Conservation (phyloP, 495 filamentous ascomycete genomes). For the Darksidea phi region DNA sequence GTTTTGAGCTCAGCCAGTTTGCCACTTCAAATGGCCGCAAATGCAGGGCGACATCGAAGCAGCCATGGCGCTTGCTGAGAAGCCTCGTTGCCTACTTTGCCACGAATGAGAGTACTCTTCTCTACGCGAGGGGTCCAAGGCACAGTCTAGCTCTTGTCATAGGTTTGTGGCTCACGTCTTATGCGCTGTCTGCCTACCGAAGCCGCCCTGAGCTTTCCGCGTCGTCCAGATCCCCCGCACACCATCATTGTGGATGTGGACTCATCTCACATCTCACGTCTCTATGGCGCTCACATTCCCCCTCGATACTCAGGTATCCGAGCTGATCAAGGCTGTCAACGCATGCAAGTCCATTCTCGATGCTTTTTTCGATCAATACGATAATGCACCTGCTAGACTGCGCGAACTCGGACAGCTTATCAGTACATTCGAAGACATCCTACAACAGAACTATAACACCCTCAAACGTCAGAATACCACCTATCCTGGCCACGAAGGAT, state of each 20-base stretch:
- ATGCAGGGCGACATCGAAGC: not conserved
- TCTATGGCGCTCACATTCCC: not conserved
- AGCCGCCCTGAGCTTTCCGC: too few relatives aligned
- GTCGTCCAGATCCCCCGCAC: too few relatives aligned
- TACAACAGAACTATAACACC: conserved; percentile 9
- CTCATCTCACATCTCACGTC: not conserved
- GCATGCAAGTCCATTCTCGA: conserved; percentile 5
- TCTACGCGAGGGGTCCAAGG: too few relatives aligned
- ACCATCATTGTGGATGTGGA: not conserved
- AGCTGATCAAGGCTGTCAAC: conserved; percentile 5
- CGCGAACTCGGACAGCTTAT: conserved; percentile 11
- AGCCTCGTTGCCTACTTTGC: conserved; percentile 1
- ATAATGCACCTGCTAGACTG: conserved; percentile 22
- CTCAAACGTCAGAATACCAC: not conserved
- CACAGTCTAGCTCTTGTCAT: too few relatives aligned
- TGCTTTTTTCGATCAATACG: conserved; percentile 22
- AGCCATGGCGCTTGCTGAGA: not conserved
- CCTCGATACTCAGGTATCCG: not conserved
- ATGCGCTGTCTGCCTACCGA: not conserved
- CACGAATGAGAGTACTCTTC: too few relatives aligned
- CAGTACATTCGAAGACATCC: conserved; percentile 4
- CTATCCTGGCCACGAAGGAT: conserved; percentile 9
- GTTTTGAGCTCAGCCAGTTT: not conserved
- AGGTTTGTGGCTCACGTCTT: not conserved
- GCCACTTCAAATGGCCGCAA: not conserved